Evolutionary conservation across 2,329 filamentous ascomycete species (phyloP), one percentile per base, ranked within the genome.

Genomic region (Phaeosphaeriaceae sp.): DNA sequence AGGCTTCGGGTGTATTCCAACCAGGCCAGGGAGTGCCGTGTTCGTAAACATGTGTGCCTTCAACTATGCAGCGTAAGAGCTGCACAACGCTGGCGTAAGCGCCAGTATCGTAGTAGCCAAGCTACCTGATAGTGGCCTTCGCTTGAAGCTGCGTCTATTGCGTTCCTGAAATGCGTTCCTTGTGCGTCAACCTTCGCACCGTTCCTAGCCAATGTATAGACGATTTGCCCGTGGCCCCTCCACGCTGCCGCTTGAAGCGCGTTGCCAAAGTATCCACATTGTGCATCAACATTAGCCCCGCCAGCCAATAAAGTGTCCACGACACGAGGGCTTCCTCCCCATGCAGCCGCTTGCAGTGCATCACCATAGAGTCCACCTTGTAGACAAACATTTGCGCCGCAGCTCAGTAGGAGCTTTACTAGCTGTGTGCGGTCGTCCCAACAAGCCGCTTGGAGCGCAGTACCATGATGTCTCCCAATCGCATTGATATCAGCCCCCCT

Each of bases 391-490:
- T 51, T n/a, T 3, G 48, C 48, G 5, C 31, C 31, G 3, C 17
- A 10, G 5, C 7, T n/a, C 6, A 51, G 27, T 7, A 51, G 31
- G 19, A 51, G 48, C 48, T 51, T 17, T 13, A 51, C 33, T 21
- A 51, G 15, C 15, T 17, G 19, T 20, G 6, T 17, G 5, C 27
- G 21, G 17, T 49, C 47, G 31, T 36, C 25, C 24, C 31, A 51
- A 21, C 25, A 51, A 41, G 49, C 49, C 10, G 49, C 49, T 22
- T 51, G 49, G 5, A 44, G 49, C 21, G 49, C 49, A n/a, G 36
- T 42, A 31, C 49, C 49, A 22, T 24, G 40, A 9, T 20, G 17
- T 27, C 47, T 22, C 11, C 47, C 40, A 7, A 6, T 17, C 13
- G 40, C 40, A 17, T 42, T 42, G 40, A 42, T 15, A 20, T 42